Conservation (phyloP, 768 basidiomycete species). For the Termitomyces sp. region DNA sequence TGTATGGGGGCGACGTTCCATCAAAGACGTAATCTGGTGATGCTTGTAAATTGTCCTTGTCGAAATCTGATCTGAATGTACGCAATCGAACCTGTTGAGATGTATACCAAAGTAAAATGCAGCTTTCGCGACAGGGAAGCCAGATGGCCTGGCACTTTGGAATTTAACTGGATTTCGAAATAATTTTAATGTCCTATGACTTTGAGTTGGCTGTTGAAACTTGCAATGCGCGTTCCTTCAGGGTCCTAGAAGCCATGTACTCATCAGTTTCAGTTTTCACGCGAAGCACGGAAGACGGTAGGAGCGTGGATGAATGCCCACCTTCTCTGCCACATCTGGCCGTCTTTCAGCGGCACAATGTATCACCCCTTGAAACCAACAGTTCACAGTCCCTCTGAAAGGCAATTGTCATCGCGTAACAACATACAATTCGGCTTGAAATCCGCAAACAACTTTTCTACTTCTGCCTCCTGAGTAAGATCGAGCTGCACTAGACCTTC, state of each 20-base stretch:
- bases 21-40: conserved; percentile 90
- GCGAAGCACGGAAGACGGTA: not conserved
- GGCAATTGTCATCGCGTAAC: not conserved
- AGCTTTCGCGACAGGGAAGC: conserved; percentile 58
- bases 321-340: conserved; percentile 91
- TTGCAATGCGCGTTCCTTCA: conserved; percentile 56
- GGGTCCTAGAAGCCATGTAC: conserved; percentile 47
- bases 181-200: not conserved
- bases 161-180: conserved; percentile 59
- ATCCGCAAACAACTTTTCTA: conserved; percentile 47
- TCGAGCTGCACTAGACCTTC: conserved; percentile 57
- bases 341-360: conserved; percentile 95
- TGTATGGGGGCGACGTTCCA: conserved; percentile 88
- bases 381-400: not conserved
- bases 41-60: not conserved
- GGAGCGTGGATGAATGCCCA: conserved; percentile 21
- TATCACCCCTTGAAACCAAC: conserved; percentile 59
- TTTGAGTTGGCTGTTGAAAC: conserved; percentile 7
- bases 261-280: not conserved
- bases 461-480: conserved; percentile 51
- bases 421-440: conserved; percentile 68
- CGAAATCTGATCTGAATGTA: not conserved
- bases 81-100: conserved; percentile 72
- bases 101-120: conserved; percentile 75
- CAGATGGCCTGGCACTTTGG: conserved; percentile 65